phyloP scores from a whole-genome alignment of 805 yeast species.

The Metschnikowia gelsemii region DNA sequence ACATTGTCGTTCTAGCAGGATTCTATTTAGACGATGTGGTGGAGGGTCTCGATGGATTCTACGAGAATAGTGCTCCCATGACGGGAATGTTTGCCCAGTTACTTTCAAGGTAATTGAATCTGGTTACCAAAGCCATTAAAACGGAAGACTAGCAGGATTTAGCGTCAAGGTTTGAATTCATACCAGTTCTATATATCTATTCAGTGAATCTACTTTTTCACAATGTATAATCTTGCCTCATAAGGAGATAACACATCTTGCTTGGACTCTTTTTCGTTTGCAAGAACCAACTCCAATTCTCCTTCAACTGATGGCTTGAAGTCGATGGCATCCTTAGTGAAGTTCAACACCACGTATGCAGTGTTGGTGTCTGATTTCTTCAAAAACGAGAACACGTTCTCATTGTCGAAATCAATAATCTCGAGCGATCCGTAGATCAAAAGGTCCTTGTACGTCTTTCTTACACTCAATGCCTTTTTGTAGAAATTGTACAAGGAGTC shows the following conservation, averaged over 20 bases:
- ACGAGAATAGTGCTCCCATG: background rate
- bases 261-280: slow-evolving; percentile 29
- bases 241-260: slow-evolving; percentile 37
- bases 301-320: slow-evolving; percentile 33
- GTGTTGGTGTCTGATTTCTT: slow-evolving; percentile 34
- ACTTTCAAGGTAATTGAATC: slow-evolving; percentile 1
- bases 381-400: slow-evolving; percentile 39
- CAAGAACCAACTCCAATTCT: slow-evolving; percentile 28
- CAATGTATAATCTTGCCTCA: slow-evolving; percentile 45
- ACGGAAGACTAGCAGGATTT: too few species aligned
- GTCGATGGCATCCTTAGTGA: slow-evolving; percentile 43
- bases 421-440: slow-evolving; percentile 48
- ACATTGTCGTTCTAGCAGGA: slow-evolving; percentile 73
- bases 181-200: too few species aligned
- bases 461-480: slow-evolving; percentile 40
- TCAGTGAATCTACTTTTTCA: slow-evolving; percentile 8
- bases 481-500: slow-evolving; percentile 48
- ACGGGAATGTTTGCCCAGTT: slow-evolving; percentile 6
- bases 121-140: background rate
- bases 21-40: slow-evolving; percentile 62
- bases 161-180: too few species aligned
- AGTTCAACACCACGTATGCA: slow-evolving; percentile 27
- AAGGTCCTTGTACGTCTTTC: slow-evolving; percentile 47
- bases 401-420: slow-evolving; percentile 43
- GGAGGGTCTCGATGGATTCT: slow-evolving; percentile 22